These are phyloP conservation scores for Yarrowia sp. DNA, from an alignment of 805 yeast species.

Conservation along the genomic window DNA sequence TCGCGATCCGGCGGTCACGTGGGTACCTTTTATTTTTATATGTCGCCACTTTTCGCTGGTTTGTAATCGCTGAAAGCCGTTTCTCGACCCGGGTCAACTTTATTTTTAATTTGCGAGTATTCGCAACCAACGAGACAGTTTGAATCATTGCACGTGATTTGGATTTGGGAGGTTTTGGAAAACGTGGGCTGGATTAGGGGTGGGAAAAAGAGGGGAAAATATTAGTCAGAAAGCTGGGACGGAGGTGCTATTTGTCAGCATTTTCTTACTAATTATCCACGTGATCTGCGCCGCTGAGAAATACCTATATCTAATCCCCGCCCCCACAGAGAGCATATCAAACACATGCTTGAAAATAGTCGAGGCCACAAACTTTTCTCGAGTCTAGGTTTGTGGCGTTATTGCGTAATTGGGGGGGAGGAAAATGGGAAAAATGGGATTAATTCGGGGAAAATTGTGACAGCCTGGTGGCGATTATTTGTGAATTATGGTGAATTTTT, in stretches of 20 bases:
- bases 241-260: not conserved
- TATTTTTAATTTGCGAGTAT: not conserved
- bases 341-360: conserved; percentile 1
- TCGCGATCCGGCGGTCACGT: not conserved
- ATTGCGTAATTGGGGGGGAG: not conserved
- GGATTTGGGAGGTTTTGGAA: not conserved
- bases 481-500: too few species aligned
- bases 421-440: not conserved
- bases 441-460: not conserved
- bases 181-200: not conserved
- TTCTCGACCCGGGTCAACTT: conserved; percentile 5
- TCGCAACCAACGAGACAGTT: not conserved
- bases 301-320: too few species aligned
- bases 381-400: not conserved
- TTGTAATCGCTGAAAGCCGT: too few species aligned
- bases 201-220: not conserved
- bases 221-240: too few species aligned
- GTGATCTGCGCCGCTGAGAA: not conserved
- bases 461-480: not conserved
- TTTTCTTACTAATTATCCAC: not conserved
- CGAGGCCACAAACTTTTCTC: not conserved
- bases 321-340: not conserved
- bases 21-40: not conserved
- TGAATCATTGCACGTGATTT: not conserved
- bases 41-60: too few species aligned